Conservation (phyloP, 352 stramenopile species). For the Saprolegnia diclina region DNA sequence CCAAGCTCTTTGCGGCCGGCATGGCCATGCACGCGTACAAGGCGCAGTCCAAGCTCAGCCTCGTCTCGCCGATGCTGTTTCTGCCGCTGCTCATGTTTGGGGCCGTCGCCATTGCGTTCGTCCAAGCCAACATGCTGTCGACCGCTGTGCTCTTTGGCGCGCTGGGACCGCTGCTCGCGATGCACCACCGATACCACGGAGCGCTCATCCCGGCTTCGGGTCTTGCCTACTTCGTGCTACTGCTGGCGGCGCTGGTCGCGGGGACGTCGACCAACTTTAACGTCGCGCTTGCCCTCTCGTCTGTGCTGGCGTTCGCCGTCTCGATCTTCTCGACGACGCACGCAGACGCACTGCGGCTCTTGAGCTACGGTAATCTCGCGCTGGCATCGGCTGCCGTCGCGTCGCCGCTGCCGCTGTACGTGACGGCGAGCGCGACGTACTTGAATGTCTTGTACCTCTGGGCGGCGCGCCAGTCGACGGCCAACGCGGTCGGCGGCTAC, state of each 20-base stretch:
- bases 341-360: background rate
- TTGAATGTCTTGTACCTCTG: background rate
- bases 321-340: constrained; percentile 6
- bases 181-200: constrained; percentile 16
- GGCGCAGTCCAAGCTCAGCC: background rate
- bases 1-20: background rate
- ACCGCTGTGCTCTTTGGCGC: background rate
- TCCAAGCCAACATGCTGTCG: background rate
- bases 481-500: background rate
- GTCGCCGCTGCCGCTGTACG: background rate
- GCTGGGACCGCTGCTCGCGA: background rate
- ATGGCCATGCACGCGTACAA: constrained; percentile 22
- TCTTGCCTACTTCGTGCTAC: background rate
- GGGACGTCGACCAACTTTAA: background rate
- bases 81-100: background rate
- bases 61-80: background rate
- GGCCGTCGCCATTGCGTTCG: background rate
- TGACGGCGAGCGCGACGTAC: background rate
- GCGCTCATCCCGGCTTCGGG: constrained; percentile 1
- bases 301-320: background rate
- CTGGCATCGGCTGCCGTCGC: background rate
- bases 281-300: background rate
- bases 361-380: background rate
- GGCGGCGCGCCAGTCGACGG: background rate
- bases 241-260: background rate